Evolutionary conservation across 169 alveolate genomes (phyloP), one percentile per base, ranked within the genome.

Genomic region (Toxoplasma gondii): DNA sequence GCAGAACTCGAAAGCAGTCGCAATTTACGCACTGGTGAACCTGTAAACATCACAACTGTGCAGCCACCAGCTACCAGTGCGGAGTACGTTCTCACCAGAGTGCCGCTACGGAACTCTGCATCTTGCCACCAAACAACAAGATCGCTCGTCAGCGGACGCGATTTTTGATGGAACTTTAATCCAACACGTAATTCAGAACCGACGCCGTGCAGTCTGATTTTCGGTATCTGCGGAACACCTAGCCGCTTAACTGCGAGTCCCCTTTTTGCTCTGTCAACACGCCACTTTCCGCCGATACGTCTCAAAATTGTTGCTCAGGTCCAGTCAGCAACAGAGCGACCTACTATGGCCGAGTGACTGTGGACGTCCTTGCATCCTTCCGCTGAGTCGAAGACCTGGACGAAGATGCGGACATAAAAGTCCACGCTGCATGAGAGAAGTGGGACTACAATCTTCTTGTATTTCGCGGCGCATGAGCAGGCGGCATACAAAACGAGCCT

Each of bases 391-490:
- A 86, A 45, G 53, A 94, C 93, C 31, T 93, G 93, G 53, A 96
- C 96, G 45, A 94, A 96, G 36, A 96, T 95, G 54, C 99, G 95
- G 45, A 98, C 97, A 96, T 98, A 98, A 93, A 98, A 98, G 95
- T 98, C 99, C 53, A 98, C 98, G 94, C 98, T 97, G 78, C 96
- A 95, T 36, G 98, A 96, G 58, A 98, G 93, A 67, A 98, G 96
- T 16, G 99, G 99, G 74, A 94, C 97, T 34, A 98, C 96, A 10
- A 94, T 96, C 95, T 96, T 96, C 93, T 99, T 95, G 78, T 94
- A 93, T 88, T 82, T 90, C 41, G 94, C 96, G 17, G 96, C 96
- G 36, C 94, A 87, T 36, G 78, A 49, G 17, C 84, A 58, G 19
- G 91, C 93, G 43, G 96, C 96, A 34, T 94, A 81, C 82, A 94